Evolutionary conservation across 768 basidiomycete species (phyloP).

Genomic region (Naganishia friedmannii): DNA sequence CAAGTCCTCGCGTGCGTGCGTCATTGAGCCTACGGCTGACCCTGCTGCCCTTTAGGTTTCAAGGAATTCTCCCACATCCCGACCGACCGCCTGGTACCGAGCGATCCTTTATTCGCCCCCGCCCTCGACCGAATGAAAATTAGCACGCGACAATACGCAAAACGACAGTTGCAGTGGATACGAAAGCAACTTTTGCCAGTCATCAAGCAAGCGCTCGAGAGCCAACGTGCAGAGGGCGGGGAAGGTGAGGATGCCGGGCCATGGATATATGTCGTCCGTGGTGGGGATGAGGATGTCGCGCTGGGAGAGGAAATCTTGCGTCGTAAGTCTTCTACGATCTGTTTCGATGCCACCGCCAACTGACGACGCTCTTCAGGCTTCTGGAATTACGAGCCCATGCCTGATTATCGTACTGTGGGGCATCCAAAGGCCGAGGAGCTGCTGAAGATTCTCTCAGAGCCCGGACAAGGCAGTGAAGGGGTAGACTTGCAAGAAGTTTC

Average conservation of each 20-base stretch:
- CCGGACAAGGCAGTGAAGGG: not conserved
- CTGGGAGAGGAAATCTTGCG: slow-evolving; percentile 64
- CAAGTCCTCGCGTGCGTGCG: not conserved
- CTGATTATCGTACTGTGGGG: slow-evolving; percentile 55
- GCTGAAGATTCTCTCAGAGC: slow-evolving; percentile 19
- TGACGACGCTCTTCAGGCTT: slow-evolving; percentile 57
- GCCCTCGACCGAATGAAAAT: slow-evolving; percentile 78
- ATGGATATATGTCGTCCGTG: slow-evolving; percentile 44
- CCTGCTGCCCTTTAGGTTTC: slow-evolving; percentile 59
- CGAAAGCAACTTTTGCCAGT: slow-evolving; percentile 81
- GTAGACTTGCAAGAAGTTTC: too few relatives aligned
- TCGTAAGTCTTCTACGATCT: slow-evolving; percentile 40
- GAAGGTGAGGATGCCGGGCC: slow-evolving; percentile 34
- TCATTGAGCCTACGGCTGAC: not conserved
- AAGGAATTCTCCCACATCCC: slow-evolving; percentile 79
- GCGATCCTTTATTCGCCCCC: slow-evolving; percentile 54
- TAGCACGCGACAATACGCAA: slow-evolving; percentile 85
- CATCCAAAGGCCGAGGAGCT: slow-evolving; percentile 37
- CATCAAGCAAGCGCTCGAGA: slow-evolving; percentile 57
- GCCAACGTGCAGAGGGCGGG: slow-evolving; percentile 37
- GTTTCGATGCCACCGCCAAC: slow-evolving; percentile 58
- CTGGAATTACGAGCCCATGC: slow-evolving; percentile 57
- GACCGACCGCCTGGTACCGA: slow-evolving; percentile 30
- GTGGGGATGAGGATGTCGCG: slow-evolving; percentile 60
- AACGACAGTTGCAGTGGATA: slow-evolving; percentile 87